Percentiles rank a stretch among this genome's conserved stretches.
Evolutionary conservation across 345 rosid species (phyloP).

Genomic region (Lepidium aucheri): DNA sequence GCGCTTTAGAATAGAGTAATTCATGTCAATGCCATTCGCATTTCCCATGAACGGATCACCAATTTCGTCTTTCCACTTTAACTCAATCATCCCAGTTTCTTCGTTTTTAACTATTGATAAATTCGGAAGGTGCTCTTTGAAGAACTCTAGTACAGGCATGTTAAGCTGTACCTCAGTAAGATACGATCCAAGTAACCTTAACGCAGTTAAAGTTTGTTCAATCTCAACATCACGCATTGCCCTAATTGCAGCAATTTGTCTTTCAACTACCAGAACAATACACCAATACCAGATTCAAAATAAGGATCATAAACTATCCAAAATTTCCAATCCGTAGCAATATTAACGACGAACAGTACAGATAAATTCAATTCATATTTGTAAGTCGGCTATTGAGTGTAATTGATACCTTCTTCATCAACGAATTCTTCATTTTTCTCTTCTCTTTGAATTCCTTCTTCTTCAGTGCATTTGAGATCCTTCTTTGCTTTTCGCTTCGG

Average conservation of each 20-base stretch:
- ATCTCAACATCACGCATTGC: slow-evolving; percentile 71
- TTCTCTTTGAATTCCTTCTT: slow-evolving; percentile 7
- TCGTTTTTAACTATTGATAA: slow-evolving; percentile 33
- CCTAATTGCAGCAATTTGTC: slow-evolving; percentile 58
- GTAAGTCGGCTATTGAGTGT: background rate
- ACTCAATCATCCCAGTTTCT: slow-evolving; percentile 46
- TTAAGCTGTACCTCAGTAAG: slow-evolving; percentile 45
- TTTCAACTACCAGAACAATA: slow-evolving; percentile 38
- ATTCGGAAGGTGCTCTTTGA: slow-evolving; percentile 55
- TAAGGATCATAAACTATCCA: background rate
- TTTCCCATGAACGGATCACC: slow-evolving; percentile 24
- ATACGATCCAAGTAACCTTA: slow-evolving; percentile 58
- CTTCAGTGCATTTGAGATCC: slow-evolving; percentile 14
- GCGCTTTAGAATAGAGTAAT: slow-evolving; percentile 43
- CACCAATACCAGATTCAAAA: background rate
- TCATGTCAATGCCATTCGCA: slow-evolving; percentile 32
- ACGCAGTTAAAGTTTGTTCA: slow-evolving; percentile 44
- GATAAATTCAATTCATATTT: background rate
- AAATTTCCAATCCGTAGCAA: background rate
- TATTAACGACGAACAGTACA: background rate
- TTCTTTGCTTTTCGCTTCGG: slow-evolving; percentile 25
- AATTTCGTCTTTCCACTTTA: slow-evolving; percentile 36
- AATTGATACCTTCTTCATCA: slow-evolving; percentile 22
- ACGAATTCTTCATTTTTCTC: background rate
- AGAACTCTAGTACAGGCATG: slow-evolving; percentile 46